Evolutionary conservation across 305 asterid species (phyloP).

Genomic region (Plantago coronopus): DNA sequence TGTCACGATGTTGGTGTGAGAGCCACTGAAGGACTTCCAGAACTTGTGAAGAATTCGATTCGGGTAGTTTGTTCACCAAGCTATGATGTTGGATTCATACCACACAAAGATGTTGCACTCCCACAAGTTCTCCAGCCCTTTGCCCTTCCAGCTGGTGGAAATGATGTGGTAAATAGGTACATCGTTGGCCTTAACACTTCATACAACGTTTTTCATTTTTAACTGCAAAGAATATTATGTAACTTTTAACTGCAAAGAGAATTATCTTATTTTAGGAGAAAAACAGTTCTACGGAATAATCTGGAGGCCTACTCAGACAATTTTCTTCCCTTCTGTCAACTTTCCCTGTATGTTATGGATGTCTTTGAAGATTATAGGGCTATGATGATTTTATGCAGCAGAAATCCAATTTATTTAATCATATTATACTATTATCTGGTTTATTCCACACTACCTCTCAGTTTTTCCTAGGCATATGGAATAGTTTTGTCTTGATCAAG

Average conservation of each 20-base stretch:
- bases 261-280: not conserved
- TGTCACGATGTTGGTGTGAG: conserved; percentile 98
- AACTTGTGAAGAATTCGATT: conserved; percentile 85
- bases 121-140: conserved; percentile 96
- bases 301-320: not conserved
- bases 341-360: not conserved
- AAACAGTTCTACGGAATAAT: not conserved
- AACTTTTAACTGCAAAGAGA: too few relatives aligned
- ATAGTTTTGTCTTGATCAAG: not conserved
- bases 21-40: conserved; percentile 94
- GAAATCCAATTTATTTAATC: too few relatives aligned
- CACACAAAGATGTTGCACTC: conserved; percentile 94
- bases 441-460: not conserved
- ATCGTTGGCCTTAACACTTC: not conserved
- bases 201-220: not conserved
- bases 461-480: not conserved
- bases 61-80: conserved; percentile 97
- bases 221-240: not conserved
- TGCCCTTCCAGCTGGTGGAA: conserved; percentile 96
- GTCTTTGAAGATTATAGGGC: not conserved
- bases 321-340: conserved; percentile 1
- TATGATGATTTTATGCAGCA: not conserved
- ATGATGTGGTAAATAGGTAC: conserved; percentile 84
- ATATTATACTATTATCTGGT: not conserved
- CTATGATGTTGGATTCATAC: conserved; percentile 93